Evolutionary conservation across 306 rosid genomes (phyloP).

Genomic region (Ormosia semicastrata): DNA sequence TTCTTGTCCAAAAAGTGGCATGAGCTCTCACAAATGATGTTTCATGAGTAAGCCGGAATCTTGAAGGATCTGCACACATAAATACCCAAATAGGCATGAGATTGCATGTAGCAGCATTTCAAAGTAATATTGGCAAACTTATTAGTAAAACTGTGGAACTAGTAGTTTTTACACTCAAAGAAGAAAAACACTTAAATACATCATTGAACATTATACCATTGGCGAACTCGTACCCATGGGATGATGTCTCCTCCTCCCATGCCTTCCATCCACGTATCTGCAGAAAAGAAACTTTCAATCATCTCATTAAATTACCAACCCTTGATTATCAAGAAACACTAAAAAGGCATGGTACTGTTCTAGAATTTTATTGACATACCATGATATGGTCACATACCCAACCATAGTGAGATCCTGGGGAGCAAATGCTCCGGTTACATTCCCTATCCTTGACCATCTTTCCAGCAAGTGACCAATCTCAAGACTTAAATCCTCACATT

Average conservation of each 20-base stretch:
- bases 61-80: slow-evolving; percentile 61
- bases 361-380: background rate
- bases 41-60: slow-evolving; percentile 92
- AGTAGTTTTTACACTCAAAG: background rate
- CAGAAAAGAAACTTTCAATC: slow-evolving; percentile 27
- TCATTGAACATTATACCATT: slow-evolving; percentile 52
- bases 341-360: background rate
- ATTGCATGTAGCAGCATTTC: slow-evolving; percentile 1
- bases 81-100: slow-evolving; percentile 2
- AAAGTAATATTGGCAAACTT: background rate
- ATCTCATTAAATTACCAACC: background rate
- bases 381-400: background rate
- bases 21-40: slow-evolving; percentile 93
- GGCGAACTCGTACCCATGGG: slow-evolving; percentile 72
- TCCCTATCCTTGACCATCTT: background rate
- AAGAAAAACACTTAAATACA: slow-evolving; percentile 1
- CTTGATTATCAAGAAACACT: background rate
- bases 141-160: background rate
- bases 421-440: background rate
- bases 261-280: slow-evolving; percentile 97
- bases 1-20: slow-evolving; percentile 76
- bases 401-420: background rate
- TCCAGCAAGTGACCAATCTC: background rate
- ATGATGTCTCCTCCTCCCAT: slow-evolving; percentile 87
- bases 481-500: background rate